phyloP scores from a whole-genome alignment of 139 green algal genomes.

The Coelastrella sp. region DNA sequence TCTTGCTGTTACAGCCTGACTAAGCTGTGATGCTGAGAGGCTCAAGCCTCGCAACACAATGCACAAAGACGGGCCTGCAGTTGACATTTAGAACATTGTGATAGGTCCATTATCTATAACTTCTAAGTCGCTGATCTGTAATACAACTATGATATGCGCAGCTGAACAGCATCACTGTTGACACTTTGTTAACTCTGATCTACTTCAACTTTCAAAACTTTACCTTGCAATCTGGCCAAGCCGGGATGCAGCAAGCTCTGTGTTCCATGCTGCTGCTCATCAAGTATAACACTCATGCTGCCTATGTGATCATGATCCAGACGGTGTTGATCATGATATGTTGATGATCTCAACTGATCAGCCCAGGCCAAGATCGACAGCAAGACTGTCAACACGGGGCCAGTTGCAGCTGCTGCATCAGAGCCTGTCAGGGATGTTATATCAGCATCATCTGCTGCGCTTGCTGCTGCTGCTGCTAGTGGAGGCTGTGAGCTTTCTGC shows the following conservation, averaged over 20 bases:
- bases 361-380: constrained; percentile 31
- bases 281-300: constrained; percentile 29
- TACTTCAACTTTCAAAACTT: background rate
- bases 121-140: too few species aligned
- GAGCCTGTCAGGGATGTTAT: background rate
- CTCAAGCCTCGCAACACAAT: constrained; percentile 58
- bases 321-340: too few species aligned
- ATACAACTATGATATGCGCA: too few species aligned
- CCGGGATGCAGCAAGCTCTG: constrained; percentile 42
- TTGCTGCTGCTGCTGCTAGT: background rate
- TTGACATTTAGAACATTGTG: too few species aligned
- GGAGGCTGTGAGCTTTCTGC: too few species aligned
- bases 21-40: constrained; percentile 58
- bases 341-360: background rate
- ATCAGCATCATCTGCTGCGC: background rate
- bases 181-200: too few species aligned
- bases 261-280: constrained; percentile 31
- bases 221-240: constrained; percentile 31
- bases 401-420: background rate
- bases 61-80: constrained; percentile 73
- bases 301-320: background rate
- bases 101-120: too few species aligned
- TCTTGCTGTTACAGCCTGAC: background rate
- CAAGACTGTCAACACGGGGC: constrained; percentile 34
- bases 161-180: too few species aligned